Percentiles rank a stretch among this genome's conserved stretches.
Evolutionary conservation across 805 yeast species (phyloP).

Genomic region (Torulaspora franciscae): DNA sequence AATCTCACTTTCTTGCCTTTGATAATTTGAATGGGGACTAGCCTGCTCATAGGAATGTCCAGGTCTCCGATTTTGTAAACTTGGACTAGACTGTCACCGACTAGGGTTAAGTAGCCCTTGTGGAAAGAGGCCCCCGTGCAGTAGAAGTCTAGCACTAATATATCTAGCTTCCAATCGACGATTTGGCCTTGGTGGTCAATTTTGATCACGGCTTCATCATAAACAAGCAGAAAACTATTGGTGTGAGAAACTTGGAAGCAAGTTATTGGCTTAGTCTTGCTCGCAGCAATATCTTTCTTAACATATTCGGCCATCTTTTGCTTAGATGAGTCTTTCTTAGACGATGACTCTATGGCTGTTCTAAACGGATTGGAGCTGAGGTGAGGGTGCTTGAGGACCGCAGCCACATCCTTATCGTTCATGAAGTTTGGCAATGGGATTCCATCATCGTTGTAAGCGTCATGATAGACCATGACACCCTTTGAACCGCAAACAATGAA

Average conservation of each 20-base stretch:
- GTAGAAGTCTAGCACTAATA: constrained; percentile 41
- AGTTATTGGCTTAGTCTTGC: constrained; percentile 48
- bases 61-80: constrained; percentile 47
- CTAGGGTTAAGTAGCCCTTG: constrained; percentile 47
- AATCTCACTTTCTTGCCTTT: constrained; percentile 60
- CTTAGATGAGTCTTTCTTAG: constrained; percentile 28
- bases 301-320: constrained; percentile 35
- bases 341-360: constrained; percentile 19
- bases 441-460: constrained; percentile 51
- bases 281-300: constrained; percentile 37
- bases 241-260: constrained; percentile 57
- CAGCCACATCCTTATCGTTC: constrained; percentile 33
- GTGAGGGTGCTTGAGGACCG: constrained; percentile 20
- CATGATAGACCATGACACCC: constrained; percentile 57
- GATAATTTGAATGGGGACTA: constrained; percentile 59
- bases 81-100: constrained; percentile 65
- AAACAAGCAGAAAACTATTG: constrained; percentile 55
- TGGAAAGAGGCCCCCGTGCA: constrained; percentile 41
- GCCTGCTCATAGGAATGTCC: constrained; percentile 26
- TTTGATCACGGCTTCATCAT: constrained; percentile 65
- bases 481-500: constrained; percentile 61
- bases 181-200: constrained; percentile 55
- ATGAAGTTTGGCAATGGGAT: constrained; percentile 55
- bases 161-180: constrained; percentile 38
- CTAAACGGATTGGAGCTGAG: constrained; percentile 22